Evolutionary conservation across 306 rosid species (phyloP).

Genomic region (Carpinus viminea): DNA sequence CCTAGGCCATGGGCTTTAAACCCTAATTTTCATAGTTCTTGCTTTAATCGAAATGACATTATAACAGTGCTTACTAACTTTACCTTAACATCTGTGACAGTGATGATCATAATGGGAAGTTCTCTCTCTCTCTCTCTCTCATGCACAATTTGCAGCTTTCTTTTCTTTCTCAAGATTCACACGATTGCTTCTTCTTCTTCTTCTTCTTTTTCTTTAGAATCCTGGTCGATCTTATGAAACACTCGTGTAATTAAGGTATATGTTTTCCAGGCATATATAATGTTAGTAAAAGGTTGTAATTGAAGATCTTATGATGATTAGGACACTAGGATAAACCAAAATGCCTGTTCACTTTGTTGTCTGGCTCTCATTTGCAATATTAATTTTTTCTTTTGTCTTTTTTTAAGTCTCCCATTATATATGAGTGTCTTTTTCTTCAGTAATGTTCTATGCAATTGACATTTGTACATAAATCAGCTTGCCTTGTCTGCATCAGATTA

Average conservation of each 20-base stretch:
- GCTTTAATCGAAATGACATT: slow-evolving; percentile 2
- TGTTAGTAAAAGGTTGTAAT: not conserved
- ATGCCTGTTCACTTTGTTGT: slow-evolving; percentile 20
- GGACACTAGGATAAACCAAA: slow-evolving; percentile 9
- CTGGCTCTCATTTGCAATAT: slow-evolving; percentile 23
- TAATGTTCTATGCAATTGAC: not conserved
- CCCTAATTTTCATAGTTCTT: slow-evolving; percentile 31
- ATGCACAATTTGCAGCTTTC: slow-evolving; percentile 10
- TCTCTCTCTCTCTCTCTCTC: slow-evolving; percentile 4
- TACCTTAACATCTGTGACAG: slow-evolving; percentile 10
- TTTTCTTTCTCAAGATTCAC: not conserved
- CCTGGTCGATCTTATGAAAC: slow-evolving; percentile 29
- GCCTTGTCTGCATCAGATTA: slow-evolving; percentile 17
- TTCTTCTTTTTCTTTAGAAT: slow-evolving; percentile 24
- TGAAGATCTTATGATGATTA: not conserved
- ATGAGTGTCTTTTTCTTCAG: slow-evolving; percentile 6
- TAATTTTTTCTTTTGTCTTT: not conserved
- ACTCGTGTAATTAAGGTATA: not conserved
- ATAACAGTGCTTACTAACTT: slow-evolving; percentile 9
- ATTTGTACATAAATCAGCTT: not conserved
- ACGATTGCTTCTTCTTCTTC: slow-evolving; percentile 15
- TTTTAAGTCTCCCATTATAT: slow-evolving; percentile 1
- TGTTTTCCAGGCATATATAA: not conserved
- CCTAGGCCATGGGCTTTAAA: slow-evolving; percentile 28
- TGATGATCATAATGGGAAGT: not conserved